phyloP scores from a whole-genome alignment of 2,329 filamentous ascomycete genomes.

The Corynespora cassiicola region DNA sequence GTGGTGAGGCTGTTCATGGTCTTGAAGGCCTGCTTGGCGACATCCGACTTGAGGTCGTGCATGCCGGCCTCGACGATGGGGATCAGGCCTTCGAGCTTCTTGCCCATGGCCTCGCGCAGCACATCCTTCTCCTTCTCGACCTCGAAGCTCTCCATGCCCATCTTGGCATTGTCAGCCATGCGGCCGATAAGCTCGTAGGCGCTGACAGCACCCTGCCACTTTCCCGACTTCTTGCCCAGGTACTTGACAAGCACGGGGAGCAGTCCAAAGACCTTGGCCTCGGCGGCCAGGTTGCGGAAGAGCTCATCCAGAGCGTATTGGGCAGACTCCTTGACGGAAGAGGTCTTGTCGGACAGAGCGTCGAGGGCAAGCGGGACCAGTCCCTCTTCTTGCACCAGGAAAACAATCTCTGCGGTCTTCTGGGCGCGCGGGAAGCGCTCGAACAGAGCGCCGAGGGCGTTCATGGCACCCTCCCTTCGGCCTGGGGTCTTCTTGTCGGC shows the following conservation, averaged over 20 bases:
- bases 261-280: slow-evolving; percentile 82
- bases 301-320: slow-evolving; percentile 93
- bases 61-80: slow-evolving; percentile 91
- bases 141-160: slow-evolving; percentile 82
- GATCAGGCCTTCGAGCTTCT: slow-evolving; percentile 83
- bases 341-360: slow-evolving; percentile 85
- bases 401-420: slow-evolving; percentile 78
- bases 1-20: slow-evolving; percentile 91
- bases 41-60: slow-evolving; percentile 93
- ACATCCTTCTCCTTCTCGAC: slow-evolving; percentile 88
- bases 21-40: slow-evolving; percentile 83
- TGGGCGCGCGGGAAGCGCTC: slow-evolving; percentile 84
- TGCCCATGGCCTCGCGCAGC: slow-evolving; percentile 88
- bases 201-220: slow-evolving; percentile 96
- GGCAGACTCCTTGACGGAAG: slow-evolving; percentile 86
- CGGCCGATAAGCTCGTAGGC: slow-evolving; percentile 84
- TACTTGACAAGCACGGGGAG: slow-evolving; percentile 79
- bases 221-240: slow-evolving; percentile 82
- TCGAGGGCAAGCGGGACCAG: slow-evolving; percentile 79
- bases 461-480: slow-evolving; percentile 89
- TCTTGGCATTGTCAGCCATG: slow-evolving; percentile 94
- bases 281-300: slow-evolving; percentile 78
- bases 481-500: slow-evolving; percentile 91
- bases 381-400: slow-evolving; percentile 81
- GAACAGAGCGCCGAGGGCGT: slow-evolving; percentile 90